Base-by-base conservation (phyloP, 1,284 basidiomycete genomes). In the Ustilago shanxiensis region DNA sequence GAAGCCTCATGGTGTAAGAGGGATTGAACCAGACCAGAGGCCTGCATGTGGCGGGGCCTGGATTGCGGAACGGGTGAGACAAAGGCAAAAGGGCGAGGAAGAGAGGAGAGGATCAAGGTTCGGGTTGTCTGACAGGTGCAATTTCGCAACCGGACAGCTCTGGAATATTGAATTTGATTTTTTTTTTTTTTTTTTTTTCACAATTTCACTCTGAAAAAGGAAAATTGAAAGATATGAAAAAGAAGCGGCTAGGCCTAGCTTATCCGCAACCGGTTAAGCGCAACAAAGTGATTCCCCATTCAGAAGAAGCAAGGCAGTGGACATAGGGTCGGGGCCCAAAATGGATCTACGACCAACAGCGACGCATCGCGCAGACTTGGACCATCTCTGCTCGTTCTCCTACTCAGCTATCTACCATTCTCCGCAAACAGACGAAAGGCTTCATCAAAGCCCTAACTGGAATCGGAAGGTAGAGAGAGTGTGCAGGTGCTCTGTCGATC, bases 31-130 rank as follows among this genome's bases (percentile, higher is more conserved):
- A 26, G 28, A 31, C 14, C 26, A 28, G 3, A 47, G 3, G 16
- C 8, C 47, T 56, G 65, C 58, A 60, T 13, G 47, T 56, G 57
- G 60, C 66, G 60, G 66, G 24, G 18, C 22, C 37, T 26, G 31
- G 60, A 22, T 55, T 44, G 51, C 26, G 54, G 54, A 49, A 57
- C n/a, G 24, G 31, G 61, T 69, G 61, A 69, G 60, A 68, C 66
- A 68, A 26, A 45, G 47, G 60, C 66, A 24, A 29, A 58, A 47
- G 28, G 52, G 60, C 60, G 41, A 37, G 57, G 37, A 24, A 10
- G 33, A 28, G 22, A 51, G 39, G 7, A 24, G 52, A 33, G 28
- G 28, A 49, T 41, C 35, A n/a, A 41, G 47, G 56, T 45, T 62
- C 28, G 57, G 24, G 39, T 41, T 60, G 7, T n/a, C 18, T 69